Percentiles rank a stretch among this genome's conserved stretches.
phyloP scores from a whole-genome alignment of 176 grass and related monocot genomes.

The Carex littledalei region DNA sequence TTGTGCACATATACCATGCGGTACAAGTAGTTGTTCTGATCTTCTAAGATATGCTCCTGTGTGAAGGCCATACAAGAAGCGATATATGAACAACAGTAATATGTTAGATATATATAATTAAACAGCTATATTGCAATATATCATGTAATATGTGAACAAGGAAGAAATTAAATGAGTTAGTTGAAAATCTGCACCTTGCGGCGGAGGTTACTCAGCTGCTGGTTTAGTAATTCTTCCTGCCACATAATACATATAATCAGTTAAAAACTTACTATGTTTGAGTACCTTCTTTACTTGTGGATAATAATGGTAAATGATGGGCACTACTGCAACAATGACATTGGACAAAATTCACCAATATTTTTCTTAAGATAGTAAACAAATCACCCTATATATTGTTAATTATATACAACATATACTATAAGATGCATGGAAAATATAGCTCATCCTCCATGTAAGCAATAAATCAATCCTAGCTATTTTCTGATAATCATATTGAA shows the following conservation, averaged over 20 bases:
- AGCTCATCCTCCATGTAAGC: not conserved
- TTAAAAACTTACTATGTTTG: not conserved
- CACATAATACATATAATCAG: not conserved
- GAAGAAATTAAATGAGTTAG: not conserved
- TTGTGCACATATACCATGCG: not conserved
- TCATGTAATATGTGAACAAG: not conserved
- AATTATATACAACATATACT: too few relatives aligned
- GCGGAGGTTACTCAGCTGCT: constrained; percentile 40
- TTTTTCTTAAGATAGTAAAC: too few relatives aligned
- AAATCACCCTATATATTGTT: too few relatives aligned
- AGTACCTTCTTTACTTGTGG: not conserved
- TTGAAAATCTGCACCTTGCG: constrained; percentile 33
- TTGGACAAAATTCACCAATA: not conserved
- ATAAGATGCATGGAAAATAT: not conserved
- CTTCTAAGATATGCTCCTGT: constrained; percentile 34
- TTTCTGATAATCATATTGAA: not conserved
- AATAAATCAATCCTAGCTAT: not conserved
- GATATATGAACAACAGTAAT: not conserved
- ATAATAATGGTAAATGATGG: not conserved
- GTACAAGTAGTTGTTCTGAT: constrained; percentile 38
- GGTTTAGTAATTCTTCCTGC: constrained; percentile 52
- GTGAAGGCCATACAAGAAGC: not conserved
- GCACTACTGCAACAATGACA: not conserved
- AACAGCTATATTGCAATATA: not conserved
- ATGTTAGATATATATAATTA: not conserved